Evolutionary conservation across 2,329 filamentous ascomycete genomes (phyloP).

Genomic region (Dichotomopilus funicola): DNA sequence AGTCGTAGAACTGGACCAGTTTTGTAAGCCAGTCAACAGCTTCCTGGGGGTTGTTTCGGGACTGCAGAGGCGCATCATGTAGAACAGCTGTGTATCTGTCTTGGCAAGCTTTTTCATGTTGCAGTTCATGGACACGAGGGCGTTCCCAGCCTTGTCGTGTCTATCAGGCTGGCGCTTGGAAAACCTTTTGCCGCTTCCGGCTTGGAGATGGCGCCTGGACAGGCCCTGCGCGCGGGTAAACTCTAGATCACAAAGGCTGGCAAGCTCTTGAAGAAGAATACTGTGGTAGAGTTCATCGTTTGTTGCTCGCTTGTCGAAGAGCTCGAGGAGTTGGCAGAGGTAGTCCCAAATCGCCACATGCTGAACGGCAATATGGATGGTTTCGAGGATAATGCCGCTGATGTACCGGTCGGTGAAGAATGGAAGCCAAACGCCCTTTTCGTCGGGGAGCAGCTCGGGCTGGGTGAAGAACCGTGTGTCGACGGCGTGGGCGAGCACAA

Average conservation of each 20-base stretch:
- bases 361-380: constrained; percentile 32
- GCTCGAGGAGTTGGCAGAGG: constrained; percentile 31
- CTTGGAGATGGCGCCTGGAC: constrained; percentile 37
- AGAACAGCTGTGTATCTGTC: constrained; percentile 36
- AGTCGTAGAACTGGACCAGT: constrained; percentile 32
- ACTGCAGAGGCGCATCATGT: constrained; percentile 34
- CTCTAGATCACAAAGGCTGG: constrained; percentile 40
- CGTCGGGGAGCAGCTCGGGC: constrained; percentile 39
- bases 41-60: constrained; percentile 29
- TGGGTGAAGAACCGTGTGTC: constrained; percentile 34
- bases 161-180: constrained; percentile 36
- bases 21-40: constrained; percentile 37
- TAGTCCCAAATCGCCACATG: constrained; percentile 36
- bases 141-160: constrained; percentile 31
- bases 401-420: constrained; percentile 37
- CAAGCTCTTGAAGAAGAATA: constrained; percentile 39
- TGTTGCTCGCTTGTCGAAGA: constrained; percentile 22
- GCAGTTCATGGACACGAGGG: constrained; percentile 35
- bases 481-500: constrained; percentile 29
- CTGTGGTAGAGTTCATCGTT: constrained; percentile 28
- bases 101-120: constrained; percentile 34
- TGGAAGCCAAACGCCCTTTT: constrained; percentile 34
- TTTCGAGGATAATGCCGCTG: constrained; percentile 37
- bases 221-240: constrained; percentile 33
- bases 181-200: constrained; percentile 30